A percentile compares a stretch with the other conserved stretches of the same genome.
Conservation (phyloP, 108 stramenopile genomes). For the Nitzschia sp. region DNA sequence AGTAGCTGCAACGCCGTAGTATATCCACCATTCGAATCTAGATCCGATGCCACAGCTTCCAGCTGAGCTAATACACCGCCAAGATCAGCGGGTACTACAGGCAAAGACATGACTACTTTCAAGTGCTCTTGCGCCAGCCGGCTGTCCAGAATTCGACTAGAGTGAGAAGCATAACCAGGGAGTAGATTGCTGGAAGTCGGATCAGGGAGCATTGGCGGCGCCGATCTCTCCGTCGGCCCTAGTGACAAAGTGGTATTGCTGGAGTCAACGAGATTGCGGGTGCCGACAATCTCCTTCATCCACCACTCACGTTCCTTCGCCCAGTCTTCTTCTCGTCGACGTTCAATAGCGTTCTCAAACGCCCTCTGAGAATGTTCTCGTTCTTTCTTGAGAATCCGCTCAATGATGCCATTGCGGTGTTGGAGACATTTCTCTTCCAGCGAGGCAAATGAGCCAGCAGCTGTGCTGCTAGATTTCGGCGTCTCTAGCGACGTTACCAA, state of each 20-base stretch:
- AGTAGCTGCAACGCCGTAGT: slow-evolving; percentile 38
- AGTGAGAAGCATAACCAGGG: slow-evolving; percentile 9
- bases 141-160: slow-evolving; percentile 5
- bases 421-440: slow-evolving; percentile 17
- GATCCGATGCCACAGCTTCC: slow-evolving; percentile 4
- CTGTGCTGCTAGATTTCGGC: neutral
- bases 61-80: slow-evolving; percentile 6
- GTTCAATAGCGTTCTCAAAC: slow-evolving; percentile 33
- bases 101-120: slow-evolving; percentile 10
- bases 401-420: slow-evolving; percentile 36
- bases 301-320: slow-evolving; percentile 41
- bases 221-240: neutral
- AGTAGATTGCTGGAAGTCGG: slow-evolving; percentile 8
- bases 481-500: slow-evolving; percentile 5
- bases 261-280: slow-evolving; percentile 30
- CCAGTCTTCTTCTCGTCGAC: slow-evolving; percentile 43
- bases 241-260: neutral
- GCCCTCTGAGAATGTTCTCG: slow-evolving; percentile 19
- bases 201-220: neutral
- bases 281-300: slow-evolving; percentile 44
- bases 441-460: neutral
- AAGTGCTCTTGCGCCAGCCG: slow-evolving; percentile 18
- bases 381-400: slow-evolving; percentile 29
- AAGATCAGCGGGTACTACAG: neutral
- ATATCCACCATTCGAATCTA: slow-evolving; percentile 24